Percentiles rank a stretch among this genome's conserved stretches.
phyloP scores from a whole-genome alignment of 2,329 filamentous ascomycete species.

The Cladosporium phlei region DNA sequence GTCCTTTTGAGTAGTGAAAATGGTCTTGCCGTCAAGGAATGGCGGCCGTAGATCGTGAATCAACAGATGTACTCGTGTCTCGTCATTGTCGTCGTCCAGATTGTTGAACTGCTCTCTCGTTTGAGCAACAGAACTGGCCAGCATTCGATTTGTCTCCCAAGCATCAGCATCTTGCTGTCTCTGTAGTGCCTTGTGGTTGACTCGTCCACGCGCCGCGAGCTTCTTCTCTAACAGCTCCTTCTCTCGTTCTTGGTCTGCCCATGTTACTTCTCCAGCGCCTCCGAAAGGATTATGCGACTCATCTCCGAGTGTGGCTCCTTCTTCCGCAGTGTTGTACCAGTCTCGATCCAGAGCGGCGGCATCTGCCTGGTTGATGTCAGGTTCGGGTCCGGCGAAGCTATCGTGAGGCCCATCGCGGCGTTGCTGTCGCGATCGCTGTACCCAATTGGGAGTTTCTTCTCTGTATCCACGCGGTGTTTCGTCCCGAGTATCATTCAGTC shows the following conservation, averaged over 20 bases:
- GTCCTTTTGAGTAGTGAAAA: conserved; percentile 96
- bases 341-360: conserved; percentile 76
- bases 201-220: conserved; percentile 39
- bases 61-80: conserved; percentile 79
- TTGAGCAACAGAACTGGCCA: conserved; percentile 92
- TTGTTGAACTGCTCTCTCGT: conserved; percentile 73
- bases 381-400: conserved; percentile 60
- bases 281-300: conserved; percentile 92
- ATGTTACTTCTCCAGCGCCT: conserved; percentile 60
- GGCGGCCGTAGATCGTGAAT: conserved; percentile 92
- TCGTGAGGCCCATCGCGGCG: conserved; percentile 44
- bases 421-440: conserved; percentile 24
- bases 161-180: conserved; percentile 93
- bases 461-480: conserved; percentile 4
- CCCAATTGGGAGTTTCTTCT: conserved; percentile 8
- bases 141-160: conserved; percentile 98
- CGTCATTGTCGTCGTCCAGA: conserved; percentile 87
- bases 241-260: conserved; percentile 72
- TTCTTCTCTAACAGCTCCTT: conserved; percentile 75
- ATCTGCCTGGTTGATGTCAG: conserved; percentile 60
- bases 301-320: conserved; percentile 80
- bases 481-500: conserved; percentile 46
- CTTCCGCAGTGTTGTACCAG: conserved; percentile 88
- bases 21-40: conserved; percentile 87
- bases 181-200: conserved; percentile 69